phyloP scores from a whole-genome alignment of 2,329 filamentous ascomycete species.

The Elsinoe necatrix region DNA sequence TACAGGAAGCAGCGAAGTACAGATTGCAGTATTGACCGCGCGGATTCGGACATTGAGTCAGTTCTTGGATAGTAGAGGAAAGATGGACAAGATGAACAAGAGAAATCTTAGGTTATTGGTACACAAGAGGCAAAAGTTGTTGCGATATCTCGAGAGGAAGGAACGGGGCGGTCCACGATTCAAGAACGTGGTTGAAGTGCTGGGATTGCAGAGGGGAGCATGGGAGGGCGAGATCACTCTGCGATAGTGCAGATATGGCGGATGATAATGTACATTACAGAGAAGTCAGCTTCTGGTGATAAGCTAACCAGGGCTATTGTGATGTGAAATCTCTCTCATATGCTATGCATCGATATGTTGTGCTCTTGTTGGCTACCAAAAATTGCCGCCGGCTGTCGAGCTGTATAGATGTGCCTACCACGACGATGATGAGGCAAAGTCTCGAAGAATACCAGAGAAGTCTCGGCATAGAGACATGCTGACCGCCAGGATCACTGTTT shows the following conservation, averaged over 20 bases:
- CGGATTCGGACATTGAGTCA: slow-evolving; percentile 80
- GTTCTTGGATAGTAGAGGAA: slow-evolving; percentile 59
- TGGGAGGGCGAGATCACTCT: slow-evolving; percentile 85
- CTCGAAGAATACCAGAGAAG: too few species aligned
- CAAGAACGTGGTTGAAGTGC: slow-evolving; percentile 71
- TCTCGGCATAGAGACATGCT: too few species aligned
- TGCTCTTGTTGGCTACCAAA: too few species aligned
- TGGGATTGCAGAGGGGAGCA: slow-evolving; percentile 79
- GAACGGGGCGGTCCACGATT: slow-evolving; percentile 87
- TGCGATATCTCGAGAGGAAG: slow-evolving; percentile 78
- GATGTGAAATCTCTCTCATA: too few species aligned
- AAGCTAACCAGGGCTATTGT: too few species aligned
- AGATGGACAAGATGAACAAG: slow-evolving; percentile 91
- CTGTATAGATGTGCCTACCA: too few species aligned
- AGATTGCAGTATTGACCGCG: slow-evolving; percentile 86
- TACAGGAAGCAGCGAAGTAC: slow-evolving; percentile 94
- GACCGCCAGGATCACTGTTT: too few species aligned
- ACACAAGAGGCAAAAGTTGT: slow-evolving; percentile 78
- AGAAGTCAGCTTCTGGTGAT: too few species aligned
- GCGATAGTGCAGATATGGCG: slow-evolving; percentile 15
- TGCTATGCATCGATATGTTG: too few species aligned
- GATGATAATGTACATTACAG: not conserved
- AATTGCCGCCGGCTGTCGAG: too few species aligned
- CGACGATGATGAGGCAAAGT: too few species aligned
- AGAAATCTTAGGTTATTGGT: slow-evolving; percentile 76